Evolutionary conservation across 345 rosid species (phyloP).

Genomic region (Luvunga scandens): DNA sequence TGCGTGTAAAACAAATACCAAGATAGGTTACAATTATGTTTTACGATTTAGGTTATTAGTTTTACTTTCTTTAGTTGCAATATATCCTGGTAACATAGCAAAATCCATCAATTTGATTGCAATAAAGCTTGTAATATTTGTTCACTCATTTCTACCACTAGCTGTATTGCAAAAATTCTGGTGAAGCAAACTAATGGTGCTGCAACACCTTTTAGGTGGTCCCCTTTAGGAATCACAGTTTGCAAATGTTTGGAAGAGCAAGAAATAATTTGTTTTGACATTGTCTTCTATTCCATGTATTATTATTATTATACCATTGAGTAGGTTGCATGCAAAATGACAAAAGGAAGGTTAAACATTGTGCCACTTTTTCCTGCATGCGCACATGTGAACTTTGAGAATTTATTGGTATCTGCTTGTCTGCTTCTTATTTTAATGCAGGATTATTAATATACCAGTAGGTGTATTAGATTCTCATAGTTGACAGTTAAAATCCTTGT

Average conservation of each 20-base stretch:
- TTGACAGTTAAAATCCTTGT: constrained; percentile 5
- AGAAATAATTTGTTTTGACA: constrained; percentile 19
- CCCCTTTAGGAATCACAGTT: constrained; percentile 10
- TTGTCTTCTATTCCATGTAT: constrained; percentile 1
- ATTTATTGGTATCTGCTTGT: constrained; percentile 36
- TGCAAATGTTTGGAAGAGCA: constrained; percentile 4
- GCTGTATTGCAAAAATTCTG: background rate
- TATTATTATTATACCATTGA: background rate
- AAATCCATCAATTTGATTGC: background rate
- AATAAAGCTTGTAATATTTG: background rate
- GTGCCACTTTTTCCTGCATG: constrained; percentile 28
- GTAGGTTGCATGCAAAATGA: constrained; percentile 22
- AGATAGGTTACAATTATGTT: background rate
- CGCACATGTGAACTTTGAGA: constrained; percentile 49
- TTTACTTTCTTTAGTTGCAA: background rate
- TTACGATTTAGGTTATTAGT: background rate
- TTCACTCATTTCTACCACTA: background rate
- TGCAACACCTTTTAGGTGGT: constrained; percentile 13
- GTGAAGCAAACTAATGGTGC: background rate
- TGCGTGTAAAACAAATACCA: background rate
- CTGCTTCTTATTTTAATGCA: constrained; percentile 32
- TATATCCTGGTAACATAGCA: background rate
- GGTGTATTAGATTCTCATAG: constrained; percentile 21
- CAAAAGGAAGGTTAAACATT: constrained; percentile 27
- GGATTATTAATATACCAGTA: constrained; percentile 17